A percentile compares a stretch with the other conserved stretches of the same genome.
Evolutionary conservation across 345 rosid species (phyloP).

Genomic region (Eutrema heterophyllum): DNA sequence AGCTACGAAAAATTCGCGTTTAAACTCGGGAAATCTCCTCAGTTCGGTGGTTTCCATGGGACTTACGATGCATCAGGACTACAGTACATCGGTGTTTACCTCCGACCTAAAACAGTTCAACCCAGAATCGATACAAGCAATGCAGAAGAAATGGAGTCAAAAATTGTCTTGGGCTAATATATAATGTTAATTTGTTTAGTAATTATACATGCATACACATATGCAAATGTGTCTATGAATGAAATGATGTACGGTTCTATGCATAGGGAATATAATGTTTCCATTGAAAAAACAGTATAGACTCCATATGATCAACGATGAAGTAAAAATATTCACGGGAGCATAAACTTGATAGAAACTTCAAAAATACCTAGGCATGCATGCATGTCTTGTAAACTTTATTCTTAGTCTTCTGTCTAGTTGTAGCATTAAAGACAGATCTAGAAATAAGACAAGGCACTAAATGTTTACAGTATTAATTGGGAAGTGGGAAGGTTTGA

Average conservation of each 20-base stretch:
- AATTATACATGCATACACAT: background rate
- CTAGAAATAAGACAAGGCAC: too few species aligned
- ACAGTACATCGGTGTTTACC: conserved; percentile 29
- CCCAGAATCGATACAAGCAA: background rate
- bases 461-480: too few species aligned
- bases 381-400: too few species aligned
- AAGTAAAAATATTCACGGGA: too few species aligned
- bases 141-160: conserved; percentile 16
- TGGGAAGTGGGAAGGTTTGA: background rate
- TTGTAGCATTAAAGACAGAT: too few species aligned
- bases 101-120: conserved; percentile 16
- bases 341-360: too few species aligned
- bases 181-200: too few species aligned
- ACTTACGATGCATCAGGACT: conserved; percentile 18
- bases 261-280: too few species aligned
- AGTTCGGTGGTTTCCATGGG: conserved; percentile 28
- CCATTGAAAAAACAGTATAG: too few species aligned
- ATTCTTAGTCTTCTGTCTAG: too few species aligned
- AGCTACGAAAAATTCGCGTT: conserved; percentile 13
- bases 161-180: conserved; percentile 8
- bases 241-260: background rate
- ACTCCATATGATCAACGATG: too few species aligned
- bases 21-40: conserved; percentile 25
- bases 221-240: background rate
- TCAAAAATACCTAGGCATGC: too few species aligned